These are phyloP conservation scores for Pseudocohnilembus persalinus DNA, from an alignment of 169 alveolate genomes.

Conservation along the genomic window DNA sequence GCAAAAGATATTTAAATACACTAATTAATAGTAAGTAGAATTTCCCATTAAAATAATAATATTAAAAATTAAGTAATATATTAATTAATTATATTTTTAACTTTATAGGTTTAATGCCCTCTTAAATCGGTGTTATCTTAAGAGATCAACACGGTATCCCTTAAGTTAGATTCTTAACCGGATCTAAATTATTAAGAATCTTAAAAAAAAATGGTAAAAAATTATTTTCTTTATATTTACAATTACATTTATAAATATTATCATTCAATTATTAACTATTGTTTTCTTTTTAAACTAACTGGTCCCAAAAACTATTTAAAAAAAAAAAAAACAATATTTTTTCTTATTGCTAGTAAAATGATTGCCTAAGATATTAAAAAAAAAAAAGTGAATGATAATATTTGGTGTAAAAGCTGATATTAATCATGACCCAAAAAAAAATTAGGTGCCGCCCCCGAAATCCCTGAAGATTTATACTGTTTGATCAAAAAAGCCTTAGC, in stretches of 20 bases:
- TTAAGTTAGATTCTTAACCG: conserved; percentile 95
- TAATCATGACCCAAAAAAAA: background rate
- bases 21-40: no score
- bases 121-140: conserved; percentile 97
- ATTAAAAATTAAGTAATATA: no score
- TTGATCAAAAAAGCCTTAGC: conserved; percentile 98
- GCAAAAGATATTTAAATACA: no score
- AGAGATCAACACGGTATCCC: conserved; percentile 99
- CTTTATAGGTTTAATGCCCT: conserved; percentile 89
- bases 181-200: conserved; percentile 96
- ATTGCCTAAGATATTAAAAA: background rate
- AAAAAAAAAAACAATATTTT: no score
- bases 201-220: conserved; percentile 92
- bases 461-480: conserved; percentile 99
- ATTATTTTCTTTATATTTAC: no score
- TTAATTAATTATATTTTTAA: background rate
- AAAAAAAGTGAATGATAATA: background rate
- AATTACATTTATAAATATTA: no score
- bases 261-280: no score
- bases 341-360: conserved; percentile 11
- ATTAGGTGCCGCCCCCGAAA: conserved; percentile 94
- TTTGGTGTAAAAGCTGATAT: conserved; percentile 1
- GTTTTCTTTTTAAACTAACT: no score
- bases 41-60: no score
- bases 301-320: no score